Evolutionary conservation across 805 yeast species (phyloP), one percentile per base, ranked within the genome.

Genomic region (Candida xiaguanensis): DNA sequence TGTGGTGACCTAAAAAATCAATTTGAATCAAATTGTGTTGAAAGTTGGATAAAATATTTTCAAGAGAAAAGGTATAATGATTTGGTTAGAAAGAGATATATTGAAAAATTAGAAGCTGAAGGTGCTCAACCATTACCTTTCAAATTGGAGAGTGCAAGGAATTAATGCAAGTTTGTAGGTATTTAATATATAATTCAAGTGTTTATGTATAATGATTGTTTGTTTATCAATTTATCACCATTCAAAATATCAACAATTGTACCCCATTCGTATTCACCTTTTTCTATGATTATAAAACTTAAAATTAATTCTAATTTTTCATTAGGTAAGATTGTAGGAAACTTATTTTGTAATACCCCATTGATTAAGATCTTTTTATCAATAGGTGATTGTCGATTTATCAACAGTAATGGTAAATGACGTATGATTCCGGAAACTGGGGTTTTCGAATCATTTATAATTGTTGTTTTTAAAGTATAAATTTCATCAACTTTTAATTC

Each of bases 51-150:
- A 78, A 45, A 82, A 44, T 89, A 90, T 59, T 90, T 91, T 70
- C 91, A 89, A 56, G 91, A 88, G 60, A 90, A 89, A 60, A 77
- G 96, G 50, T 83, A 80, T 28, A 82, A 79, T 43, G 96, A 88
- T 50, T 65, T 78, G 45, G 77, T 78, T 51, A 80, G 83, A 59
- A 84, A 78, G 47, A 70, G 74, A 48, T 81, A 85, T 59, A 60
- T 87, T 52, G 74, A 73, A 40, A 80, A 84, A 56, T 78, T 87
- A 50, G 87, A 83, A 53, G 79, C 75, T 14, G 79, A 80, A 46
- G 87, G 88, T 18, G 85, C 78, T 13, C 53, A 59, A 40, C 61
- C 54, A 28, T 54, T 59, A 35, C 65, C 65, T n/a, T 56, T 59
- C 40, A 58, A 56, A 39, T 45, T 59, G 36, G 61, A 45, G 14